A percentile compares a stretch with the other conserved stretches of the same genome.
phyloP scores from a whole-genome alignment of 129 eudicot genomes.

The Saposhnikovia divaricata region DNA sequence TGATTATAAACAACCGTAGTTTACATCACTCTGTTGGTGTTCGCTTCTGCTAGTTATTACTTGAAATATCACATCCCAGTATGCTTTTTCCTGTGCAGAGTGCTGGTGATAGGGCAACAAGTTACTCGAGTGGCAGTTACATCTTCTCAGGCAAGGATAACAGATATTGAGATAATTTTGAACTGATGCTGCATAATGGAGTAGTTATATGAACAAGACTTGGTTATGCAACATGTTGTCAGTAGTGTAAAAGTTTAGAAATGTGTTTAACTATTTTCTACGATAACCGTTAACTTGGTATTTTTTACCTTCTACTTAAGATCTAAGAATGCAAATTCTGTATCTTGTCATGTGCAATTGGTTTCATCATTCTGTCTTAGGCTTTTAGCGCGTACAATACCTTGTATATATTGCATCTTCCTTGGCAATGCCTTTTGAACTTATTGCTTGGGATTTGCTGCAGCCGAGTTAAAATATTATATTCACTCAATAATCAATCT shows the following conservation, averaged over 20 bases:
- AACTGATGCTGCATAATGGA: neutral
- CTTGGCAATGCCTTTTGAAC: neutral
- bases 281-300: neutral
- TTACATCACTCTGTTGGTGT: neutral
- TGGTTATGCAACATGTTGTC: conserved; percentile 8
- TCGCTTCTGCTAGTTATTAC: neutral
- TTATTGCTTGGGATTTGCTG: neutral
- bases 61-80: neutral
- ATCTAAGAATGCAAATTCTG: neutral
- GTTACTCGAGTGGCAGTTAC: conserved; percentile 22
- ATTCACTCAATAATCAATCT: too few species aligned
- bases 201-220: conserved; percentile 4
- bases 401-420: neutral
- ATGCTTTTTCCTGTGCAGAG: conserved; percentile 14
- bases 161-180: conserved; percentile 29
- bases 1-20: neutral
- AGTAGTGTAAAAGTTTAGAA: neutral
- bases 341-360: neutral
- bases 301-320: neutral
- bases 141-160: conserved; percentile 42
- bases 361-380: neutral
- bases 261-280: neutral
- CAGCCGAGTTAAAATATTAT: neutral
- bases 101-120: conserved; percentile 33
- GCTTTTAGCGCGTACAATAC: neutral